phyloP scores from a whole-genome alignment of 73 alveolate species.

The Paramecium sonneborni region DNA sequence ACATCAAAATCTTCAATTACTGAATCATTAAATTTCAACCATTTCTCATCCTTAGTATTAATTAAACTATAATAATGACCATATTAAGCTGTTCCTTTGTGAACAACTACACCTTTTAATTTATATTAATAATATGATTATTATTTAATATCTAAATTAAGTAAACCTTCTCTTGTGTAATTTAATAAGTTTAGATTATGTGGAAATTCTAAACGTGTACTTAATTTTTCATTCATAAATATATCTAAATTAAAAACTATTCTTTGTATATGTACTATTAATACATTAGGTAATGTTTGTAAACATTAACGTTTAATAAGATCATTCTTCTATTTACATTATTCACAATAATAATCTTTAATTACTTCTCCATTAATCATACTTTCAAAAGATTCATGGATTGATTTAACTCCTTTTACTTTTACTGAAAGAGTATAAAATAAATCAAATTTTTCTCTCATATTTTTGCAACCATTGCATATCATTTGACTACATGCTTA shows the following conservation, averaged over 20 bases:
- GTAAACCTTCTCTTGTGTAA: slow-evolving; percentile 66
- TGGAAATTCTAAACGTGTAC: slow-evolving; percentile 96
- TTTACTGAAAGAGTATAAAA: slow-evolving; percentile 90
- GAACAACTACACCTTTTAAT: slow-evolving; percentile 93
- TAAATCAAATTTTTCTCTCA: slow-evolving; percentile 85
- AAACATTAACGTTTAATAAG: slow-evolving; percentile 87
- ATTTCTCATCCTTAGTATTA: slow-evolving; percentile 69
- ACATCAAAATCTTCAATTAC: slow-evolving; percentile 71
- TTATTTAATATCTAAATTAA: slow-evolving; percentile 63
- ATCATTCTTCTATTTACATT: slow-evolving; percentile 90
- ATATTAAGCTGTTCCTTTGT: slow-evolving; percentile 94
- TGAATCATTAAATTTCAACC: slow-evolving; percentile 93
- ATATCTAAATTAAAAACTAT: slow-evolving; percentile 93
- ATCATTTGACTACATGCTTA: slow-evolving; percentile 85
- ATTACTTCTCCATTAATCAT: slow-evolving; percentile 87
- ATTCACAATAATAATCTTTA: slow-evolving; percentile 93
- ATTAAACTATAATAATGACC: slow-evolving; percentile 89
- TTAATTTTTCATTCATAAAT: slow-evolving; percentile 90
- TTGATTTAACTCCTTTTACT: slow-evolving; percentile 90
- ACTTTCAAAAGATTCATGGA: slow-evolving; percentile 89
- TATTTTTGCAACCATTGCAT: slow-evolving; percentile 88
- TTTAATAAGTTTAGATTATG: slow-evolving; percentile 80
- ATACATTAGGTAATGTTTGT: slow-evolving; percentile 91
- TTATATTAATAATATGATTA: slow-evolving; percentile 73
- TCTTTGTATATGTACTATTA: slow-evolving; percentile 94